phyloP scores from a whole-genome alignment of 2,329 filamentous ascomycete species.

The Fusarium burgessii region DNA sequence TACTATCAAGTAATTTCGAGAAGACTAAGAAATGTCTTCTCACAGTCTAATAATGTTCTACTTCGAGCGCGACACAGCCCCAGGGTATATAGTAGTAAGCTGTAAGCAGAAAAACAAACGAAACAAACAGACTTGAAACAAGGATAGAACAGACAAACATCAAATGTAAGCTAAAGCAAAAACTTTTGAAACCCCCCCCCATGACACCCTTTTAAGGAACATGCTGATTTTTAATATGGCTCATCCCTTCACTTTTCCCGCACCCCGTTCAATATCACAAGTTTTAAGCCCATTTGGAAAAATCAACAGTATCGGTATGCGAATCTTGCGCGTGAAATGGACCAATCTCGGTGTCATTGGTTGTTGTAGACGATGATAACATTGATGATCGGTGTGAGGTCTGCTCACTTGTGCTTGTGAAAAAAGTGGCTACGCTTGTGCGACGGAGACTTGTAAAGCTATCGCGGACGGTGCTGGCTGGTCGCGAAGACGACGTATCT shows the following conservation, averaged over 20 bases:
- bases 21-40: conserved; percentile 3
- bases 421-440: conserved; percentile 75
- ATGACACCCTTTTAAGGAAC: conserved; percentile 35
- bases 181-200: conserved; percentile 46
- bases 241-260: conserved; percentile 5
- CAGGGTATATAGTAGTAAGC: conserved; percentile 24
- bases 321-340: conserved; percentile 48
- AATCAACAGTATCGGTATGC: conserved; percentile 54
- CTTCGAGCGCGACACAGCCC: conserved; percentile 9
- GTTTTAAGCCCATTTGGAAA: conserved; percentile 54
- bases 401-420: conserved; percentile 68
- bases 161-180: conserved; percentile 39
- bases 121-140: conserved; percentile 18
- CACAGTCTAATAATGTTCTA: conserved; percentile 13
- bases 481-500: conserved; percentile 51
- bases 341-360: conserved; percentile 66
- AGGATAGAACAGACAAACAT: conserved; percentile 15
- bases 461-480: conserved; percentile 66
- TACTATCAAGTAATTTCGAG: conserved; percentile 6
- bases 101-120: conserved; percentile 15
- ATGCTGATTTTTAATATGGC: conserved; percentile 31
- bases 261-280: conserved; percentile 1
- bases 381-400: conserved; percentile 70
- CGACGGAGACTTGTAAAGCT: conserved; percentile 71
- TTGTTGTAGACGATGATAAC: conserved; percentile 64